Evolutionary conservation across 768 basidiomycete genomes (phyloP), one percentile per base, ranked within the genome.

Genomic region (Paxillus involutus): DNA sequence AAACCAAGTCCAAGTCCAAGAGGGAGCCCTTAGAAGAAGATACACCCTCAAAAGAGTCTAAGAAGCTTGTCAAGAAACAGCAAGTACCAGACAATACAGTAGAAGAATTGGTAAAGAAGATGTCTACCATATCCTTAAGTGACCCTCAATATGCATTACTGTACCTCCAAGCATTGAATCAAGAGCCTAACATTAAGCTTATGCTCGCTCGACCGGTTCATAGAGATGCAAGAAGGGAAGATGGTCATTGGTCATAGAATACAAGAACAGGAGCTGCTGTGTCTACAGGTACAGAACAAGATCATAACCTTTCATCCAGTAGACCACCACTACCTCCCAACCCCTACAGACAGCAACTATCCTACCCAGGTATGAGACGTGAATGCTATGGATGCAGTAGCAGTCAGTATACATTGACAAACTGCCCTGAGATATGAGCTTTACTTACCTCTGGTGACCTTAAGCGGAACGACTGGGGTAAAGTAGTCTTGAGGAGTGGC

Each of bases 81-180:
- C n/a, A n/a, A n/a, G n/a, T n/a, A n/a, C n/a, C n/a, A n/a, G n/a
- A n/a, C n/a, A n/a, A n/a, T n/a, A n/a, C n/a, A n/a, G n/a, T 43
- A 3, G 41, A 54, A n/a, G 47, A 40, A 2, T 19, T 63, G 16
- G 56, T 63, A 36, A 40, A 48, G 0, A 17, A 52, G 43, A 35
- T 60, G 6, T 57, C 57, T 30, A 33, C 21, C 6, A 63, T 60
- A 57, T 44, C 47, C 11, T 1, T 58, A 0, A 52, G 59, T 10
- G 59, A 63, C 32, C 32, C 51, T 2, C 53, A 54, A 19, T 60
- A 63, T 53, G 47, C 52, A 21, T 24, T 52, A 1, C 33, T 53
- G 1, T 59, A 52, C 41, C 32, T 51, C 17, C 43, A 50, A n/a
- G 53, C 51, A 3, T 45, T 59, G 40, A 55, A 53, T 9, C 29